phyloP scores from a whole-genome alignment of 805 yeast genomes.

The Starmerella bacillaris region DNA sequence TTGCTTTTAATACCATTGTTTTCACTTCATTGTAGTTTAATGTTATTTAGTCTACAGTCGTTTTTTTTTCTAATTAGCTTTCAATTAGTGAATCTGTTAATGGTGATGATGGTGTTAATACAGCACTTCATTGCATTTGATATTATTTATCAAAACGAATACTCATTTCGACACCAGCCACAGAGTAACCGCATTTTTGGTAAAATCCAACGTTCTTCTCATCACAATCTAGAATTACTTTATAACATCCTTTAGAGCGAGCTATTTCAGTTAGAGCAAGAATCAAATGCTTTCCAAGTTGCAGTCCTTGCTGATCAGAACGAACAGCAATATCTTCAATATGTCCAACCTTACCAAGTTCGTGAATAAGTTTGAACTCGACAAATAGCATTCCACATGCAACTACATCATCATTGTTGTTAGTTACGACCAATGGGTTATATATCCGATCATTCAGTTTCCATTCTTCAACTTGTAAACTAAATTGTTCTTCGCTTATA shows the following conservation, averaged over 20 bases:
- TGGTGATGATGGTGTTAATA: too few relatives aligned
- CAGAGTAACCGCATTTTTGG: slow-evolving; percentile 63
- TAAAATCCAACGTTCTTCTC: slow-evolving; percentile 69
- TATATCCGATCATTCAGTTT: slow-evolving; percentile 32
- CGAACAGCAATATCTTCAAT: slow-evolving; percentile 86
- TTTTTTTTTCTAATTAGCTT: too few relatives aligned
- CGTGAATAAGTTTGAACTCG: slow-evolving; percentile 67
- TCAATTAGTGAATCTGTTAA: too few relatives aligned
- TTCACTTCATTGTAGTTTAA: neutral
- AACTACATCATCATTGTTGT: slow-evolving; percentile 37
- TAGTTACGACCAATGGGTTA: slow-evolving; percentile 50
- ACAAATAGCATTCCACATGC: slow-evolving; percentile 71
- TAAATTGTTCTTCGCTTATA: slow-evolving; percentile 35
- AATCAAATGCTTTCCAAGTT: slow-evolving; percentile 55
- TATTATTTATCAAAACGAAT: slow-evolving; percentile 6
- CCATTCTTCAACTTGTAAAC: slow-evolving; percentile 43
- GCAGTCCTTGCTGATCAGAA: slow-evolving; percentile 59
- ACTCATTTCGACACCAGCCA: slow-evolving; percentile 28
- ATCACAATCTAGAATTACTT: slow-evolving; percentile 77
- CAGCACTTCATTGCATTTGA: neutral
- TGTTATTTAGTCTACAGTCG: too few relatives aligned
- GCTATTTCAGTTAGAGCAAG: slow-evolving; percentile 44
- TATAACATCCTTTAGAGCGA: slow-evolving; percentile 51
- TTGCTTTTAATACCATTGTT: neutral
- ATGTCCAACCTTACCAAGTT: slow-evolving; percentile 75